Percentiles rank a stretch among this genome's conserved stretches.
Evolutionary conservation across 2,329 filamentous ascomycete species (phyloP).

Genomic region (Penicillium sp.): DNA sequence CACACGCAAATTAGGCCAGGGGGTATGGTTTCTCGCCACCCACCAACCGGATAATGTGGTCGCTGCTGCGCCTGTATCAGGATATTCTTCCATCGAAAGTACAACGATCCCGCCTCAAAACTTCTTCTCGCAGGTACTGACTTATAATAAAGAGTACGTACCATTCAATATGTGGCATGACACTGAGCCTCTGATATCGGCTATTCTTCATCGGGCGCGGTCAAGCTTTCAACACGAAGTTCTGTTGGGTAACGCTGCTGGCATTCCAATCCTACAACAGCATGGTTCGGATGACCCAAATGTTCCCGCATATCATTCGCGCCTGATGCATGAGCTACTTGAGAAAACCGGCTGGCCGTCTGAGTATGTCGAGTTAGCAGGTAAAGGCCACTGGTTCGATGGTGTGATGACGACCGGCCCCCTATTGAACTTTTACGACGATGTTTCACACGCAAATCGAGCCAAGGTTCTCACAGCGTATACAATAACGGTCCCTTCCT

Average conservation of each 20-base stretch:
- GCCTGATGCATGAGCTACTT: conserved; percentile 57
- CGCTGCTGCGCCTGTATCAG: conserved; percentile 62
- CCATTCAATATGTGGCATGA: conserved; percentile 62
- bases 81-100: conserved; percentile 62
- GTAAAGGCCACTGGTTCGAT: conserved; percentile 59
- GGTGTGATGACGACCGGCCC: conserved; percentile 59
- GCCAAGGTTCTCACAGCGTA: conserved; percentile 44
- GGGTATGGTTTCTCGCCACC: conserved; percentile 61
- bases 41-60: conserved; percentile 62
- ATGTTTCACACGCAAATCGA: conserved; percentile 26
- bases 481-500: conserved; percentile 55
- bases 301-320: conserved; percentile 62
- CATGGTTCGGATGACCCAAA: conserved; percentile 63
- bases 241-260: conserved; percentile 56
- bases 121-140: conserved; percentile 11
- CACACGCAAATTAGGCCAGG: conserved; percentile 49
- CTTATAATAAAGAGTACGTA: conserved; percentile 55
- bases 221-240: conserved; percentile 62
- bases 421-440: conserved; percentile 55
- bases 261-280: conserved; percentile 60
- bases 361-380: conserved; percentile 56
- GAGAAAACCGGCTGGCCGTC: conserved; percentile 48
- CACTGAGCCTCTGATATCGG: conserved; percentile 56
- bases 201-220: conserved; percentile 54
- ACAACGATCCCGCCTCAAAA: background rate